Percentiles rank a stretch among this genome's conserved stretches.
Evolutionary conservation across 2,329 filamentous ascomycete species (phyloP).

Genomic region (Pseudogymnoascus pannorum): DNA sequence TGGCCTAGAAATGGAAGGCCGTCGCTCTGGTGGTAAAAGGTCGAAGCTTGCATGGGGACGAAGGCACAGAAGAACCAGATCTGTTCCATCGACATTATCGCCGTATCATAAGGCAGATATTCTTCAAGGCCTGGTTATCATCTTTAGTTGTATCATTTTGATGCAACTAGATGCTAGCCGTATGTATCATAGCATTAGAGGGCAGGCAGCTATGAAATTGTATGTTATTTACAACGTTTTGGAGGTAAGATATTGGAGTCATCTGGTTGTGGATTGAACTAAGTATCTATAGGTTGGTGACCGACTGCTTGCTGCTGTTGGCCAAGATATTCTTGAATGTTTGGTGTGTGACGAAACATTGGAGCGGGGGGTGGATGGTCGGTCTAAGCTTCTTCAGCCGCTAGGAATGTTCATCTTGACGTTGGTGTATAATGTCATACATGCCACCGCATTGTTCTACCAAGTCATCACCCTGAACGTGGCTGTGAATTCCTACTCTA

Average conservation of each 20-base stretch:
- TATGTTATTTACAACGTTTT: slow-evolving; percentile 99
- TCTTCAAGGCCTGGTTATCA: slow-evolving; percentile 80
- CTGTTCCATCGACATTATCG: slow-evolving; percentile 74
- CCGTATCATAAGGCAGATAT: slow-evolving; percentile 93
- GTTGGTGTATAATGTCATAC: slow-evolving; percentile 77
- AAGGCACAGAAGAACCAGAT: slow-evolving; percentile 68
- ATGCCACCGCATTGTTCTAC: slow-evolving; percentile 86
- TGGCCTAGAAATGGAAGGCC: slow-evolving; percentile 19
- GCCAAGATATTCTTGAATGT: slow-evolving; percentile 93
- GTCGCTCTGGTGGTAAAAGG: slow-evolving; percentile 18
- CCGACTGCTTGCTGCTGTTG: slow-evolving; percentile 79
- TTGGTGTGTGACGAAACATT: slow-evolving; percentile 90
- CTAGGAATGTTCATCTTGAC: slow-evolving; percentile 87
- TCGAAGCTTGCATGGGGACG: slow-evolving; percentile 25
- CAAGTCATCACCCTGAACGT: slow-evolving; percentile 98
- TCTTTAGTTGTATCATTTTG: slow-evolving; percentile 75
- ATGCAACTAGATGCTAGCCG: slow-evolving; percentile 91
- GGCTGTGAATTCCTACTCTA: slow-evolving; percentile 96
- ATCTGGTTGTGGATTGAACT: not conserved
- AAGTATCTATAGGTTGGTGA: slow-evolving; percentile 85
- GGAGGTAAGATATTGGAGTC: slow-evolving; percentile 46
- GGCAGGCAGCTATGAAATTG: slow-evolving; percentile 93
- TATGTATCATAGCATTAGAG: slow-evolving; percentile 97
- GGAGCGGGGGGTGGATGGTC: slow-evolving; percentile 77
- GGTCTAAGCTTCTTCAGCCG: slow-evolving; percentile 83